These are phyloP conservation scores for Rhypophila decipiens DNA, from an alignment of 495 filamentous ascomycete genomes.

Conservation along the genomic window DNA sequence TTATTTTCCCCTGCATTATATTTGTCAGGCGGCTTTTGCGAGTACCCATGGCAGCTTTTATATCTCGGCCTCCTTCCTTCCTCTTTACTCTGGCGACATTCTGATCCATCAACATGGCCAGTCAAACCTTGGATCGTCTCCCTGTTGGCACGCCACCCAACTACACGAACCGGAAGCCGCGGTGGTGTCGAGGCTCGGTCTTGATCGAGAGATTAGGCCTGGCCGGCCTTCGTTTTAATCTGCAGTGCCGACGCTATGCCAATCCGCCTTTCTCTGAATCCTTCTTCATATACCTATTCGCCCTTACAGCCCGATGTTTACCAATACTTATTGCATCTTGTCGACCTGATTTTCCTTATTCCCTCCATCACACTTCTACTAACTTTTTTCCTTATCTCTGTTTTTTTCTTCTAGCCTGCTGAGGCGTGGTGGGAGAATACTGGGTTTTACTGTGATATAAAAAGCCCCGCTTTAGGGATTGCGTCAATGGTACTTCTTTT, in stretches of 20 bases:
- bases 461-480: not conserved
- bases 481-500: not conserved
- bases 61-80: not conserved
- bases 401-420: not conserved
- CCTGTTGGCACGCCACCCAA: too few relatives aligned
- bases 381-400: too few relatives aligned
- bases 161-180: too few relatives aligned
- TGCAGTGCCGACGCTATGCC: too few relatives aligned
- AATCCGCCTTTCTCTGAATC: too few relatives aligned
- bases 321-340: constrained; percentile 17
- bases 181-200: too few relatives aligned
- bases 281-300: too few relatives aligned
- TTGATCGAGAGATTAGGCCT: too few relatives aligned
- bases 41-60: constrained; percentile 8
- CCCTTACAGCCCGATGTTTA: too few relatives aligned
- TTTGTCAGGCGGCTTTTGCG: constrained; percentile 5
- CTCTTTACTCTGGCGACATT: not conserved
- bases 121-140: too few relatives aligned
- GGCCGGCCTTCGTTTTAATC: too few relatives aligned
- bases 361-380: constrained; percentile 11
- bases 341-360: constrained; percentile 14
- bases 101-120: not conserved
- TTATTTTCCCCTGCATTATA: constrained; percentile 12
- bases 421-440: not conserved
- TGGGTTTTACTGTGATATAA: not conserved